Conservation (phyloP, 495 filamentous ascomycete genomes). For the Podospora bellae-mahoneyi region DNA sequence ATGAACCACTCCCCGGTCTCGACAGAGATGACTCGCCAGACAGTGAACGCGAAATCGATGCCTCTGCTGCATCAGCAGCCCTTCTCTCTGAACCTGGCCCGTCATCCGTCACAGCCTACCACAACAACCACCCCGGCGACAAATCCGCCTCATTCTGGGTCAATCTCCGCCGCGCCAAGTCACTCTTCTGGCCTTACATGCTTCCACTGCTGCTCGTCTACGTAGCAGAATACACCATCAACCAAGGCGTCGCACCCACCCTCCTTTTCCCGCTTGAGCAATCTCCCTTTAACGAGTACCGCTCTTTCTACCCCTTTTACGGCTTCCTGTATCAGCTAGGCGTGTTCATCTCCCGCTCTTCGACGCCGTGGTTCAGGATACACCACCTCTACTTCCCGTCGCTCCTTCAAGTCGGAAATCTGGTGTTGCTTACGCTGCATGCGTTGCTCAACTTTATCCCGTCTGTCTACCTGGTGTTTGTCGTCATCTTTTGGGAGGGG, state of each 20-base stretch:
- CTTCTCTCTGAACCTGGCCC: background rate
- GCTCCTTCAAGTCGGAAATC: constrained; percentile 77
- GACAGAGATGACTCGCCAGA: background rate
- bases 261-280: constrained; percentile 75
- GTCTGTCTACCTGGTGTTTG: constrained; percentile 75
- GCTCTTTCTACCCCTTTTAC: constrained; percentile 89
- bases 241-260: constrained; percentile 86
- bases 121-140: background rate
- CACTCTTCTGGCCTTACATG: constrained; percentile 63
- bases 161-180: constrained; percentile 44
- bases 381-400: constrained; percentile 78
- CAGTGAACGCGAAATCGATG: constrained; percentile 25
- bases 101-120: background rate
- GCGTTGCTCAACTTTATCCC: constrained; percentile 76
- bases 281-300: constrained; percentile 74
- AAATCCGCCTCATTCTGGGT: constrained; percentile 37
- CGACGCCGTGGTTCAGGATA: constrained; percentile 78
- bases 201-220: constrained; percentile 88
- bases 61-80: background rate
- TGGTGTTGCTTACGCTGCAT: constrained; percentile 69
- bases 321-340: constrained; percentile 89
- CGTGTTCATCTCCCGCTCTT: constrained; percentile 91
- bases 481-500: constrained; percentile 92
- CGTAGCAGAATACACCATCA: constrained; percentile 93
- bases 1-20: background rate